These are phyloP conservation scores for Passiflora organensis DNA, from an alignment of 345 rosid species.

Conservation along the genomic window DNA sequence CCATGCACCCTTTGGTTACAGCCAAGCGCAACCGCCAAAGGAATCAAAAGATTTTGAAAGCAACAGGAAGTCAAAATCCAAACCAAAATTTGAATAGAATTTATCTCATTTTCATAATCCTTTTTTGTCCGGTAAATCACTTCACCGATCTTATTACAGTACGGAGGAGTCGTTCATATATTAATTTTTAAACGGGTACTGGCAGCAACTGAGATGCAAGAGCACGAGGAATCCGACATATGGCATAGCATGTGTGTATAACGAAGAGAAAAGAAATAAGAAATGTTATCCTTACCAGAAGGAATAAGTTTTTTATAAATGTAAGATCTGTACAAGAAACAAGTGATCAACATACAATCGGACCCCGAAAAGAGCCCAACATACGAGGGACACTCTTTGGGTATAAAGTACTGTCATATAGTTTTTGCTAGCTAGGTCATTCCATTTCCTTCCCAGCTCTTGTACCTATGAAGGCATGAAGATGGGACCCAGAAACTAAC, in stretches of 20 bases:
- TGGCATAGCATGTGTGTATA: constrained; percentile 8
- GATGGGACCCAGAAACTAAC: background rate
- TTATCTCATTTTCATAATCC: background rate
- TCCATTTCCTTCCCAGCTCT: background rate
- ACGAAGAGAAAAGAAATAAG: constrained; percentile 3
- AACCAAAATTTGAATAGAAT: background rate
- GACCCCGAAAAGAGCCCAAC: too few species aligned
- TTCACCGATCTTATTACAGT: background rate
- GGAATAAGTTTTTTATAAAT: too few species aligned
- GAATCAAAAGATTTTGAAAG: constrained; percentile 14
- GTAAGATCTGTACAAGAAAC: background rate
- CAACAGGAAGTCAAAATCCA: constrained; percentile 11
- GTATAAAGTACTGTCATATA: background rate
- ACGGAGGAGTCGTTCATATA: background rate
- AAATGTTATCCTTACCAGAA: too few species aligned
- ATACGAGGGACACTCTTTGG: too few species aligned
- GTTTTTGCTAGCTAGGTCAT: background rate
- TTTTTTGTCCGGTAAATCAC: background rate
- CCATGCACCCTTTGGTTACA: constrained; percentile 20
- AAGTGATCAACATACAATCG: background rate
- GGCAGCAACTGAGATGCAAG: constrained; percentile 17
- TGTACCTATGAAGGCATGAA: background rate
- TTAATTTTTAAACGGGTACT: constrained; percentile 7
- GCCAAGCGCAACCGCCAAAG: constrained; percentile 4
- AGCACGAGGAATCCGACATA: constrained; percentile 6